Base-by-base conservation (phyloP, 139 green algal species). In the Ettlia oleoabundans region DNA sequence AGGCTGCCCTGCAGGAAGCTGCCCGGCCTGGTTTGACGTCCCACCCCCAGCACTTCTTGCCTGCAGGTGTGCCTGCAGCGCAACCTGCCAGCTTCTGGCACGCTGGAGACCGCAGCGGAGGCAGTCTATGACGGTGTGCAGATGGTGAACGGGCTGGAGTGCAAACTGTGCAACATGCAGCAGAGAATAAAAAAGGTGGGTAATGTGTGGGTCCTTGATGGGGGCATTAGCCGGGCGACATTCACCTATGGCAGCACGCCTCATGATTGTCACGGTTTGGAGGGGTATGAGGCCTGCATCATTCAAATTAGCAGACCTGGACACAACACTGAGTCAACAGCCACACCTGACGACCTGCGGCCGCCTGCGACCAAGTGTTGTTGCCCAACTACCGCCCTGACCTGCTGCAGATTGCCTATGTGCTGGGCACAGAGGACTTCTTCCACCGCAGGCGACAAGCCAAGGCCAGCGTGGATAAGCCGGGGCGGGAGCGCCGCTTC, bases 341-440 rank as follows among this genome's bases (percentile, higher is more conserved):
- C 1, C 19, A 55, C 41, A n/a, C 69, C 28, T 28, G 4, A 40
- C 66, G n/a, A n/a, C n/a, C n/a, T n/a, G n/a, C n/a, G n/a, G n/a
- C n/a, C n/a, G n/a, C n/a, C n/a, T n/a, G n/a, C n/a, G n/a, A n/a
- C n/a, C n/a, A n/a, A n/a, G n/a, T 28, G 15, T 10, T 10, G 5
- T 35, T 24, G 21, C 68, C 40, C 43, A 28, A 8, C 7, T 51
- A 22, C 47, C 13, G 6, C 4, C 2, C 72, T n/a, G 19, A 0
- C 35, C 37, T 4, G 18, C n/a, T 51, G 3, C 35, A 94, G 87
- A 91, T 96, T 73, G 97, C 94, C 0, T 99, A 99, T 83, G 96
- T 98, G 64, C 82, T 99, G 43, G 96, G 98, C 87, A 99, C 96
- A 0, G 95, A 98, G 87, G 96, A 99, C 82, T 84, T 95, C 5